A percentile compares a stretch with the other conserved stretches of the same genome.
These are phyloP conservation scores for Claviceps sp. DNA, from an alignment of 2,329 filamentous ascomycete genomes.

Conservation along the genomic window DNA sequence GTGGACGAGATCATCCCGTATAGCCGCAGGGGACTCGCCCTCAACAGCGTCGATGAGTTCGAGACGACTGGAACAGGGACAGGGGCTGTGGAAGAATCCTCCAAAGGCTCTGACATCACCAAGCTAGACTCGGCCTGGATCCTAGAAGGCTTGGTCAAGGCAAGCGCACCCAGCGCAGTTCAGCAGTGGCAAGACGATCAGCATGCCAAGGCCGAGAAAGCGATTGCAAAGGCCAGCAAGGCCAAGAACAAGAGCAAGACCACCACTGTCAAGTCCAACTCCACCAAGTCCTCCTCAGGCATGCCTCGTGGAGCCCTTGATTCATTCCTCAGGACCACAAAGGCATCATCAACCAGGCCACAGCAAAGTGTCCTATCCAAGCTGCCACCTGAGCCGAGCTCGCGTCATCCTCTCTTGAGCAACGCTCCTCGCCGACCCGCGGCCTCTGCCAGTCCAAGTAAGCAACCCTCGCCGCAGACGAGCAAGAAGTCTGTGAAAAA, in stretches of 20 bases:
- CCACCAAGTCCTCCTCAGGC: slow-evolving; percentile 8
- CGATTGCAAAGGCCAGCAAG: slow-evolving; percentile 8
- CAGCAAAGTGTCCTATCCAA: not conserved
- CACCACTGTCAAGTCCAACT: slow-evolving; percentile 8
- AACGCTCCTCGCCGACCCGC: not conserved
- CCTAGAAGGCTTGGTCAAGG: slow-evolving; percentile 20
- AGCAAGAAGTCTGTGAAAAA: slow-evolving; percentile 11
- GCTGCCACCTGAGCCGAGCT: slow-evolving; percentile 3
- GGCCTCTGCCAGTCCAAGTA: slow-evolving; percentile 16
- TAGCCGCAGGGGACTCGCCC: slow-evolving; percentile 40
- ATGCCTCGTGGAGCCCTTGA: slow-evolving; percentile 23
- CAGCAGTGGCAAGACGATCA: slow-evolving; percentile 16
- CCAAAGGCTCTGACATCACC: slow-evolving; percentile 48
- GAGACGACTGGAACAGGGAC: slow-evolving; percentile 19
- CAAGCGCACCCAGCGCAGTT: slow-evolving; percentile 13
- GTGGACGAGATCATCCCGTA: slow-evolving; percentile 43
- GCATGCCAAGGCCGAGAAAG: slow-evolving; percentile 10
- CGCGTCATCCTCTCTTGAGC: not conserved
- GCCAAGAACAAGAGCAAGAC: slow-evolving; percentile 9
- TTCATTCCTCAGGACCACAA: slow-evolving; percentile 28
- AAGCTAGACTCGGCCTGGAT: slow-evolving; percentile 39
- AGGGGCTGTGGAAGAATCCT: slow-evolving; percentile 13
- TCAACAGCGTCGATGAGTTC: slow-evolving; percentile 55
- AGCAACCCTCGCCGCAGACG: slow-evolving; percentile 18
- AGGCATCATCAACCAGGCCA: slow-evolving; percentile 10